Conservation (phyloP, 2,329 filamentous ascomycete species). For the Mycosphaerella arachidis region DNA sequence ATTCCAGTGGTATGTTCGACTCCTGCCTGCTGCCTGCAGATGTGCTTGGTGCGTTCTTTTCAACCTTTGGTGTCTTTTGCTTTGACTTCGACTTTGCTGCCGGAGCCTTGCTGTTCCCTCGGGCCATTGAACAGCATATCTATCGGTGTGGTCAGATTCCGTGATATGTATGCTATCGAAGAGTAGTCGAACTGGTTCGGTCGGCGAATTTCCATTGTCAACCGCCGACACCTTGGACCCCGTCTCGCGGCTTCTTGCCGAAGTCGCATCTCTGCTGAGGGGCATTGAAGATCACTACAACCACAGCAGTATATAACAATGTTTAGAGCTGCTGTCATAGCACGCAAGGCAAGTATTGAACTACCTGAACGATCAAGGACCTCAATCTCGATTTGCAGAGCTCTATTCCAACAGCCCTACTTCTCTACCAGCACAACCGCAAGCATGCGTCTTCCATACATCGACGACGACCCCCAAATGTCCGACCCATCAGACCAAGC, state of each 20-base stretch:
- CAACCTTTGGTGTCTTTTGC: background rate
- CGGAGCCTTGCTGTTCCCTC: slow-evolving; percentile 14
- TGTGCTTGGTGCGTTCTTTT: background rate
- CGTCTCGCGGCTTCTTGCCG: background rate
- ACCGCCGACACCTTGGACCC: background rate
- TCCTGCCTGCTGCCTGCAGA: background rate
- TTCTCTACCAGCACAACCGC: slow-evolving; percentile 3
- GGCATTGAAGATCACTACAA: background rate
- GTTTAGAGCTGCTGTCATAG: background rate
- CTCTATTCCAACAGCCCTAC: background rate
- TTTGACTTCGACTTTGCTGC: slow-evolving; percentile 4
- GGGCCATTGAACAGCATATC: slow-evolving; percentile 12
- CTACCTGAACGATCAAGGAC: background rate
- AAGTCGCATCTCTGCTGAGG: slow-evolving; percentile 1
- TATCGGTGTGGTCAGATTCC: background rate
- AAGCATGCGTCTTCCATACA: slow-evolving; percentile 53
- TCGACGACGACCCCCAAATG: slow-evolving; percentile 48
- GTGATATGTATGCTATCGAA: background rate
- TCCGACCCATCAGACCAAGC: slow-evolving; percentile 45
- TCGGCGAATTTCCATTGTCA: background rate
- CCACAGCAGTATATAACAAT: background rate
- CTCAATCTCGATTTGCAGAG: background rate
- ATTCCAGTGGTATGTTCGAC: slow-evolving; percentile 14
- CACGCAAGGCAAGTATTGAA: background rate
- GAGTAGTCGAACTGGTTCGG: background rate